Base-by-base conservation (phyloP, 441 rosid genomes). In the Gossypium gossypioides region DNA sequence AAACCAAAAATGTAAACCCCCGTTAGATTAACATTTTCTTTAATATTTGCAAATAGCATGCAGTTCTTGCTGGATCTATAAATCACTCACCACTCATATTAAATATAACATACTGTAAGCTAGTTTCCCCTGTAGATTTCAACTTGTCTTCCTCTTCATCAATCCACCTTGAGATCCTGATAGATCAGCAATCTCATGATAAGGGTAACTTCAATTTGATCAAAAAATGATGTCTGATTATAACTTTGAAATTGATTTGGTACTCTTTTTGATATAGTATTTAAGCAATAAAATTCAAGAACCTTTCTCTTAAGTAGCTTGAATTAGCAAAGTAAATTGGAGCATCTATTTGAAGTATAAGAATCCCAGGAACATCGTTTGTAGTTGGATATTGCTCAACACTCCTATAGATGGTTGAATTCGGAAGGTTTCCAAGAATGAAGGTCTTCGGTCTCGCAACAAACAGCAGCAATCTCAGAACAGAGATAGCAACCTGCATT, bases 281-380 rank as follows among this genome's bases (percentile, higher is more conserved):
- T 1, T 46, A n/a, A 65, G 58, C 1, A 25, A 75, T 6, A 21
- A 15, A 51, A 50, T 74, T 6, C 51, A 16, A 46, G 71, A 82
- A 90, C 97, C 99, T 89, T 68, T 93, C 98, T 74, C 99, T 86
- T 37, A 96, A 72, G 84, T 96, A 96, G 75, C 92, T 73, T 3
- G 98, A 67, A 78, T 91, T 96, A 15, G 98, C 88, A 71, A 96
- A 96, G 84, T 90, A 96, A 69, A 93, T 89, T 6, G 98, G 98
- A 57, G 97, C 97, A 78, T 87, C 91, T 52, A 96, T 90, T 83
- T 89, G 85, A 46, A 96, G 86, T 27, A 93, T 84, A 59, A 96
- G 91, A 77, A 96, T 69, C 68, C 95, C 93, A 12, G 97, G 90
- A 50, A 87, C 87, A 29, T 66, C 80, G 64, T 58, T 83, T 32